Evolutionary conservation across 2,329 filamentous ascomycete species (phyloP), one percentile per base, ranked within the genome.

Genomic region (Trichoderma sp.): DNA sequence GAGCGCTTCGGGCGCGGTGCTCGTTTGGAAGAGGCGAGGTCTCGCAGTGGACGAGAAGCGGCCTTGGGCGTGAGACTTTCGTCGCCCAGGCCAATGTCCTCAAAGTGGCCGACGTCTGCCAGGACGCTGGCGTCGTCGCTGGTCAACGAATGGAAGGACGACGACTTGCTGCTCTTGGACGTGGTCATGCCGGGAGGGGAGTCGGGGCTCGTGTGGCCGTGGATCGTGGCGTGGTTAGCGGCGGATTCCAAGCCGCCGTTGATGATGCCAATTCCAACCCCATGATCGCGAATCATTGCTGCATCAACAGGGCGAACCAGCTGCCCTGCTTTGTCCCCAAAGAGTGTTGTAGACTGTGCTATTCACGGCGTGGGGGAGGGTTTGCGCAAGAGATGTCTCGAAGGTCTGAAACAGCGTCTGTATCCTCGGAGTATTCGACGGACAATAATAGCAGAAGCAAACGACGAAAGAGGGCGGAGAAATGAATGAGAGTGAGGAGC

Each of bases 91-190:
- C 90, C 92, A 74, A 97, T 97, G 69, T 97, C 94, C 76, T 98
- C 94, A 72, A 97, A 97, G 75, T 97, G 88, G 68, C 87, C 88
- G 65, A 90, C 85, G 73, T 96, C 91, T 60, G 87, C 83, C 52
- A 91, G 80, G 58, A 88, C 83, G 70, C 83, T 86, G 72, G 89
- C 87, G 71, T 91, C 90, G 72, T 92, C 90, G 72, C 88, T 90
- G 67, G 86, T 88, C 64, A 90, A 88, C 44, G 93, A 96, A 71
- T 89, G 90, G 72, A 94, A 90, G 57, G 92, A 96, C 5, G 92
- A 96, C 30, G 92, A 93, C 78, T 95, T 96, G 69, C 92, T 96
- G 68, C 92, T 95, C 77, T 94, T 96, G 67, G 92, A 96, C 70
- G 81, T 78, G 56, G 90, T 92, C 79, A 96, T 87, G 72, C 92